phyloP scores from a whole-genome alignment of 2,329 filamentous ascomycete species.

The Monosporascus sp. region DNA sequence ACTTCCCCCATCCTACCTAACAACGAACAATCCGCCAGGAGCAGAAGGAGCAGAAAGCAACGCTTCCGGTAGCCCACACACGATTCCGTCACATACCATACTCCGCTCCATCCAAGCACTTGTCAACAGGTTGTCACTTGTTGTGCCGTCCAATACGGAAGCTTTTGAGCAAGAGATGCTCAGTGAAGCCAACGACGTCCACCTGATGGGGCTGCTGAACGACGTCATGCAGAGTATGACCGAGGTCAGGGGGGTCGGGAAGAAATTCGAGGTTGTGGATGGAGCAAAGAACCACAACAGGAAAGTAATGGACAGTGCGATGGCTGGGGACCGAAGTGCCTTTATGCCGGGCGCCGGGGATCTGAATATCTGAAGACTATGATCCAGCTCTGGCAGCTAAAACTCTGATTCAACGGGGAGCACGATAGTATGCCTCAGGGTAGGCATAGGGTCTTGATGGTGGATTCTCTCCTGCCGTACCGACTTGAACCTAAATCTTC shows the following conservation, averaged over 20 bases:
- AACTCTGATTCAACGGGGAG: neutral
- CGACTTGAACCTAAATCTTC: too few relatives aligned
- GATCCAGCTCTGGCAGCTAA: neutral
- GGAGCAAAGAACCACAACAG: constrained; percentile 22
- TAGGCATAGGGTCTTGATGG: too few relatives aligned
- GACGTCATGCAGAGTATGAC: constrained; percentile 68
- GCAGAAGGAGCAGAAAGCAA: constrained; percentile 25
- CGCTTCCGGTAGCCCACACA: constrained; percentile 29
- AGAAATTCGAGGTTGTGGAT: constrained; percentile 64
- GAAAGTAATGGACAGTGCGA: constrained; percentile 12
- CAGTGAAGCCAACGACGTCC: constrained; percentile 78
- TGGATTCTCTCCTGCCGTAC: too few relatives aligned
- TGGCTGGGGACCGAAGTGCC: constrained; percentile 9
- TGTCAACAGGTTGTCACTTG: constrained; percentile 73
- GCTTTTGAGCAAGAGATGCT: constrained; percentile 66
- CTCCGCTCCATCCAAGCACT: constrained; percentile 86
- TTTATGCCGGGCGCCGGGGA: constrained; percentile 18
- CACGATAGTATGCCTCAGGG: neutral
- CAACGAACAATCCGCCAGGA: constrained; percentile 31
- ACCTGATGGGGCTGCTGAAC: constrained; percentile 70
- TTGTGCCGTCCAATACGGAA: constrained; percentile 64
- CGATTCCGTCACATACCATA: constrained; percentile 59
- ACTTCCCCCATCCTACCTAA: constrained; percentile 61
- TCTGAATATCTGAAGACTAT: constrained; percentile 16
- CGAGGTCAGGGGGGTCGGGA: constrained; percentile 67